phyloP scores from a whole-genome alignment of 2,329 filamentous ascomycete species.

The Polytolypa hystricis region DNA sequence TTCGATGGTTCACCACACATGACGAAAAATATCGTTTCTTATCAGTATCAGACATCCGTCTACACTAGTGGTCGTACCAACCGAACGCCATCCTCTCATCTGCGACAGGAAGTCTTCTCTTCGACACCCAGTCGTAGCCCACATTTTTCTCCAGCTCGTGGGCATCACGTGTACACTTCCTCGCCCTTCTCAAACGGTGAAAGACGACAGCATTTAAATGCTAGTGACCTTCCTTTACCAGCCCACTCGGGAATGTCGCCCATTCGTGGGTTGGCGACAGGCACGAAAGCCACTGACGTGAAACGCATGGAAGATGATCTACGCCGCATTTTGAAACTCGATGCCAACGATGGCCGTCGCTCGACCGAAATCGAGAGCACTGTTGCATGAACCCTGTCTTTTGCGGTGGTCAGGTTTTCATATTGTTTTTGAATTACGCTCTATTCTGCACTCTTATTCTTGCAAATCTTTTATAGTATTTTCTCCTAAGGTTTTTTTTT shows the following conservation, averaged over 20 bases:
- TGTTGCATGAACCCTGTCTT: constrained; percentile 22
- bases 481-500: too few relatives aligned
- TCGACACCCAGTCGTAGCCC: constrained; percentile 12
- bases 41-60: constrained; percentile 16
- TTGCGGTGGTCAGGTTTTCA: too few relatives aligned
- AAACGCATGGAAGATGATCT: constrained; percentile 39
- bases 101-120: constrained; percentile 22
- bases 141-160: constrained; percentile 9
- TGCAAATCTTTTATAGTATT: too few relatives aligned
- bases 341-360: constrained; percentile 20
- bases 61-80: constrained; percentile 15
- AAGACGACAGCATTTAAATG: too few relatives aligned
- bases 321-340: constrained; percentile 36
- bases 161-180: constrained; percentile 15
- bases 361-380: constrained; percentile 24
- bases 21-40: constrained; percentile 12
- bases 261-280: constrained; percentile 15
- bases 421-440: too few relatives aligned
- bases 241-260: too few relatives aligned
- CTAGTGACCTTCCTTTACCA: too few relatives aligned
- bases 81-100: constrained; percentile 20
- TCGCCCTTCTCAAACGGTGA: constrained; percentile 17
- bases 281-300: constrained; percentile 24
- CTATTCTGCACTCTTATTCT: too few relatives aligned
- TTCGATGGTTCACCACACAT: constrained; percentile 8